phyloP scores from a whole-genome alignment of 441 rosid genomes.

The Erysimum cheiri region DNA sequence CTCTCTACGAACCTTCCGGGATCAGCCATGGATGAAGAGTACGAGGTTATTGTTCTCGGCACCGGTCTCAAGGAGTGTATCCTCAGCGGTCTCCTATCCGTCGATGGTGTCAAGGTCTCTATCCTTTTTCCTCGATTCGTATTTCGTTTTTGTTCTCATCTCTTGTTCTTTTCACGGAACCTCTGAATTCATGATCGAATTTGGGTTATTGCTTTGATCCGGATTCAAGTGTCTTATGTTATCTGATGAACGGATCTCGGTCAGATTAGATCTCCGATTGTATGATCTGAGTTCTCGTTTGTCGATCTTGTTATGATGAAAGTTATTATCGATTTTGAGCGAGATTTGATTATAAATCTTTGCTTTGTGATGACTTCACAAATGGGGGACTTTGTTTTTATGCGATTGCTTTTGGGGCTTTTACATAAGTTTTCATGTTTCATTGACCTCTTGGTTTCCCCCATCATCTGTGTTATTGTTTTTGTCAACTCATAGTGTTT shows the following conservation, averaged over 20 bases:
- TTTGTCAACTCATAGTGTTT: background rate
- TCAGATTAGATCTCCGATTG: slow-evolving; percentile 34
- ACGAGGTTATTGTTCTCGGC: slow-evolving; percentile 63
- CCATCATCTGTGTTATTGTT: background rate
- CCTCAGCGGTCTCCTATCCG: slow-evolving; percentile 67
- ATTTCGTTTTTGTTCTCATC: background rate
- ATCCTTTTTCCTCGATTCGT: slow-evolving; percentile 14
- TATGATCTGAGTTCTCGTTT: slow-evolving; percentile 17
- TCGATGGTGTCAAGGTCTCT: slow-evolving; percentile 62
- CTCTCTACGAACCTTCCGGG: background rate
- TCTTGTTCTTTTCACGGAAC: background rate
- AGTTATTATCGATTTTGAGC: background rate
- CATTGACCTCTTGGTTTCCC: background rate
- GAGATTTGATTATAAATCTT: background rate
- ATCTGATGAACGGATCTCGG: slow-evolving; percentile 31
- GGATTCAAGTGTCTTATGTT: background rate
- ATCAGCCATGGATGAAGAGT: slow-evolving; percentile 61
- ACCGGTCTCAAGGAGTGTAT: slow-evolving; percentile 69
- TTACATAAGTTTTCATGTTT: slow-evolving; percentile 6
- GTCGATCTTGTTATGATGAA: background rate
- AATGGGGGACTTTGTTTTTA: background rate
- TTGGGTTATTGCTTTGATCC: background rate
- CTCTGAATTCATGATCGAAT: slow-evolving; percentile 13
- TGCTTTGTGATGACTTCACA: background rate
- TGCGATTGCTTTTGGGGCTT: slow-evolving; percentile 6